phyloP scores from a whole-genome alignment of 306 rosid genomes.

The Oemleria cerasiformis region DNA sequence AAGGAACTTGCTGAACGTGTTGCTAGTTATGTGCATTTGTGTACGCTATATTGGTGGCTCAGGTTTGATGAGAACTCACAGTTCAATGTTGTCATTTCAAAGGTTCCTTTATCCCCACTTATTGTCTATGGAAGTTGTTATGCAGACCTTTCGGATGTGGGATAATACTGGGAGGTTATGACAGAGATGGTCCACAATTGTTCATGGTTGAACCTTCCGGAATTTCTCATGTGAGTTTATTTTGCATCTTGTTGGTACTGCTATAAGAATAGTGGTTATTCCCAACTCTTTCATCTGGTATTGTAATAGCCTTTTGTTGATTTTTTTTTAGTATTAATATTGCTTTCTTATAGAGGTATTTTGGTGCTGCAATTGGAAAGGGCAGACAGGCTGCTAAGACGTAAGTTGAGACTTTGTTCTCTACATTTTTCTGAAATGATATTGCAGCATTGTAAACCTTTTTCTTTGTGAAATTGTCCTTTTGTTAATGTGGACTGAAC shows the following conservation, averaged over 20 bases:
- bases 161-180: slow-evolving; percentile 93
- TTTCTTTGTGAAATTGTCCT: too few species aligned
- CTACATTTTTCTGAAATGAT: neutral
- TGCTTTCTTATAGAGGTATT: slow-evolving; percentile 63
- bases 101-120: slow-evolving; percentile 23
- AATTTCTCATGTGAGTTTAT: slow-evolving; percentile 71
- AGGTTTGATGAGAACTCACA: slow-evolving; percentile 44
- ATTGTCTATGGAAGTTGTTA: slow-evolving; percentile 11
- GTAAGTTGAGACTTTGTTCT: slow-evolving; percentile 41
- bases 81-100: slow-evolving; percentile 14
- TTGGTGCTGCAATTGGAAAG: slow-evolving; percentile 98
- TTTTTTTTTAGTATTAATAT: slow-evolving; percentile 21
- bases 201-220: slow-evolving; percentile 99
- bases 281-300: neutral
- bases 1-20: slow-evolving; percentile 98
- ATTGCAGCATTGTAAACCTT: neutral
- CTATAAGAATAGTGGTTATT: slow-evolving; percentile 1
- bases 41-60: slow-evolving; percentile 99
- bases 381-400: slow-evolving; percentile 99
- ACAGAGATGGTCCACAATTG: slow-evolving; percentile 95
- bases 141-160: slow-evolving; percentile 99
- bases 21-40: slow-evolving; percentile 96
- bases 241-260: slow-evolving; percentile 2
- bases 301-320: neutral
- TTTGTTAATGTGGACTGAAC: too few species aligned